Percentiles rank a stretch among this genome's conserved stretches.
Evolutionary conservation across 225 moss, liverwort and hornwort genomes (phyloP).

Genomic region (Anthoceros angustus): DNA sequence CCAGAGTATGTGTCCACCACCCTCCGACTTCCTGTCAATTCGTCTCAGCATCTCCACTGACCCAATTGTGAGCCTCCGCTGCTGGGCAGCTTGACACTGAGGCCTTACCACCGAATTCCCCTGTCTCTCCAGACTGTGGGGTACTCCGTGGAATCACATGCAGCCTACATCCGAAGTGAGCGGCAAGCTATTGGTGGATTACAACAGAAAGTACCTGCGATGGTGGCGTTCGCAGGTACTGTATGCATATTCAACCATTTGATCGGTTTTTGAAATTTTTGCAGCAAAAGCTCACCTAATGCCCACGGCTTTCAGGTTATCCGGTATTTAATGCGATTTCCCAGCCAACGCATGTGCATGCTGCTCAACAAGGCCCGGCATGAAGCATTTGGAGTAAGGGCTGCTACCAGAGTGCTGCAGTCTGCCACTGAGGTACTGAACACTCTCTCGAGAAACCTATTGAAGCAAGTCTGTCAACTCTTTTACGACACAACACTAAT

Average conservation of each 20-base stretch:
- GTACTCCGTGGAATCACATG: slow-evolving; percentile 23
- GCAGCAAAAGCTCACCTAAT: background rate
- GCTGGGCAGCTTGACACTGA: background rate
- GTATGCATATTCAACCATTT: no score
- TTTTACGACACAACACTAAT: no score
- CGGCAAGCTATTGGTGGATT: slow-evolving; percentile 5
- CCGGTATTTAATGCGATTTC: slow-evolving; percentile 22
- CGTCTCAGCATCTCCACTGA: background rate
- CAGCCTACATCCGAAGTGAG: slow-evolving; percentile 26
- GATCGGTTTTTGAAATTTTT: background rate
- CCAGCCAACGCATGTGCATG: slow-evolving; percentile 17
- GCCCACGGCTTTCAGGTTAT: slow-evolving; percentile 14
- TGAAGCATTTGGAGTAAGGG: slow-evolving; percentile 22
- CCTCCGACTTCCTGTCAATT: background rate
- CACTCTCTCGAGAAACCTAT: background rate
- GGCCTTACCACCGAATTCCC: background rate
- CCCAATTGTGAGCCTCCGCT: background rate
- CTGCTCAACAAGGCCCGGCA: slow-evolving; percentile 23
- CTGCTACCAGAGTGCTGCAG: slow-evolving; percentile 9
- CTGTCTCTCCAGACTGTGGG: slow-evolving; percentile 15
- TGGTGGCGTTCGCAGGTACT: slow-evolving; percentile 26
- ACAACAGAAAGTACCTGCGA: slow-evolving; percentile 12
- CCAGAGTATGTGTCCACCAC: background rate
- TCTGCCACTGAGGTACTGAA: background rate
- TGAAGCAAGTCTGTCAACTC: no score